Evolutionary conservation across 768 basidiomycete species (phyloP).

Genomic region (Suillus occidentalis): DNA sequence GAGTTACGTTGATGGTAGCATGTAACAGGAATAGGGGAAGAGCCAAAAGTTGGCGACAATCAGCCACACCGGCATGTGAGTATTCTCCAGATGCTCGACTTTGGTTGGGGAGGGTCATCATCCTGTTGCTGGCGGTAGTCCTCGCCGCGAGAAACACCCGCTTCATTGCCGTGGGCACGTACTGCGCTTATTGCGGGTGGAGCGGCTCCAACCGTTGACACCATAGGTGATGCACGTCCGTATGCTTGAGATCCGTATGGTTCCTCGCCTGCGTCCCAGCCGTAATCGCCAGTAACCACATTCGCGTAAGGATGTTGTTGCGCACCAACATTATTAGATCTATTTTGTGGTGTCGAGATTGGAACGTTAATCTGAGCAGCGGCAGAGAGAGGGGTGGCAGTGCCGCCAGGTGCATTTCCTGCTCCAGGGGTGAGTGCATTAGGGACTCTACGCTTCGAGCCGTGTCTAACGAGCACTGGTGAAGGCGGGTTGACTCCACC

Average conservation of each 20-base stretch:
- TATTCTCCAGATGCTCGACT: constrained; percentile 61
- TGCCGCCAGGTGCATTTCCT: constrained; percentile 45
- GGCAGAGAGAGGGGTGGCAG: constrained; percentile 68
- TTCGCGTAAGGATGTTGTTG: constrained; percentile 73
- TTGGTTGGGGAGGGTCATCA: constrained; percentile 51
- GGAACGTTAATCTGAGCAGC: constrained; percentile 77
- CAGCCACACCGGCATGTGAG: constrained; percentile 79
- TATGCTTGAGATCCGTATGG: constrained; percentile 61
- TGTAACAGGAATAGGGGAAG: constrained; percentile 20
- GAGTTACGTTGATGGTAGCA: constrained; percentile 27
- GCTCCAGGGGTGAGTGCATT: constrained; percentile 56
- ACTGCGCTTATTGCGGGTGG: constrained; percentile 74
- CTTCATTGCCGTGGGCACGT: constrained; percentile 68
- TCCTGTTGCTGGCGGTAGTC: constrained; percentile 54
- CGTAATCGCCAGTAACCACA: constrained; percentile 57
- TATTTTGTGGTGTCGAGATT: constrained; percentile 51
- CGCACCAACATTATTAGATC: constrained; percentile 41
- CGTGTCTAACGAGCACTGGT: constrained; percentile 75
- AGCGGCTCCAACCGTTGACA: constrained; percentile 63
- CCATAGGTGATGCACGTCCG: constrained; percentile 83
- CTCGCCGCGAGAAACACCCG: constrained; percentile 61
- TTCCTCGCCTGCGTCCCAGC: constrained; percentile 49
- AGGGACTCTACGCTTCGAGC: constrained; percentile 70
- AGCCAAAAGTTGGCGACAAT: constrained; percentile 17
- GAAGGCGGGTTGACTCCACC: constrained; percentile 62